phyloP scores from a whole-genome alignment of 176 grass and related monocot species.

The Dactylis glomerata region DNA sequence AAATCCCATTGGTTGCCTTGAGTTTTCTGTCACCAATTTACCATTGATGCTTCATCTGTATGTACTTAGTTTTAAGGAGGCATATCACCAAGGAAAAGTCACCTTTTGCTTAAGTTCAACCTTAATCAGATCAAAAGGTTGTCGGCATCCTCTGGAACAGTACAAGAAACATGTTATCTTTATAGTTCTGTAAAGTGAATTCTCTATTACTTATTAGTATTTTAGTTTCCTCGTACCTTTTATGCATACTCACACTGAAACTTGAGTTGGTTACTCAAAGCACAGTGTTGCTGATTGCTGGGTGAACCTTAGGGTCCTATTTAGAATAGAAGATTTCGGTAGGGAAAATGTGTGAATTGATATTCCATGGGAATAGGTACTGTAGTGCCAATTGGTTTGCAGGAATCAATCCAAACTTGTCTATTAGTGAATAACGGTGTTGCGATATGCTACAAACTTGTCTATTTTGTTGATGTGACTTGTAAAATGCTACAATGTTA shows the following conservation, averaged over 20 bases:
- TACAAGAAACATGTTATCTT: no score
- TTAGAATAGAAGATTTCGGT: neutral
- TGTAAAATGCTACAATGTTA: no score
- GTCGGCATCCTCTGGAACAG: no score
- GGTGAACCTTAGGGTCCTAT: neutral
- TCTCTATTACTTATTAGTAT: no score
- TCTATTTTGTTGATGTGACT: no score
- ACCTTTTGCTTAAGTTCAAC: neutral
- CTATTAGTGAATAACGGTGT: no score
- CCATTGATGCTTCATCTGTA: neutral
- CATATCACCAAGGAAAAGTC: neutral
- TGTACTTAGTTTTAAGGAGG: neutral
- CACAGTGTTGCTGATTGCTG: neutral
- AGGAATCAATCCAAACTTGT: neutral
- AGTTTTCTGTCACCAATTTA: constrained; percentile 17
- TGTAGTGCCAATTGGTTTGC: neutral
- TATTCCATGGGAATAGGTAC: neutral
- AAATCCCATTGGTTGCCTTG: constrained; percentile 1
- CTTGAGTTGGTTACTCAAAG: neutral
- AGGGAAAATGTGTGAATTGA: neutral
- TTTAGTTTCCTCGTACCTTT: no score
- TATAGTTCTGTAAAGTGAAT: no score
- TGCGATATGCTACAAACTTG: no score
- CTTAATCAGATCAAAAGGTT: neutral
- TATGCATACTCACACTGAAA: neutral